These are phyloP conservation scores for Hysterium pulicare DNA, from an alignment of 2,329 filamentous ascomycete species.

Conservation along the genomic window DNA sequence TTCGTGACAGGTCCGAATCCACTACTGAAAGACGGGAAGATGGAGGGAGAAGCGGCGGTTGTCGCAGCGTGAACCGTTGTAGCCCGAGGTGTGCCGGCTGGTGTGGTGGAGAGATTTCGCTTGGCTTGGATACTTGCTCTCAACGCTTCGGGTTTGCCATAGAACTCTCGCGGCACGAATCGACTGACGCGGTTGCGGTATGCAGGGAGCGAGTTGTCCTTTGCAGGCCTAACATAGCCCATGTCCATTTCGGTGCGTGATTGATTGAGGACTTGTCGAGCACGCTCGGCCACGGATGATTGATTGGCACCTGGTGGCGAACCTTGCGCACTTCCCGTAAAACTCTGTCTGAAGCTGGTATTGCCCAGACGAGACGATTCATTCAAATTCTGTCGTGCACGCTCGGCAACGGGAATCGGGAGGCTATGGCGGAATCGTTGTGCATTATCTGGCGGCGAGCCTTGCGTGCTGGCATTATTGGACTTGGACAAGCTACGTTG, in stretches of 20 bases:
- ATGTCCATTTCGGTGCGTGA: not conserved
- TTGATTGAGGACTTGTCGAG: not conserved
- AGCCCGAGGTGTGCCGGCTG: too few relatives aligned
- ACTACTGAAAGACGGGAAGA: too few relatives aligned
- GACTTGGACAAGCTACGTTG: not conserved
- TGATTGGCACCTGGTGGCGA: not conserved
- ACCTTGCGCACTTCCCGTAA: not conserved
- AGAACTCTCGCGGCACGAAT: conserved; percentile 35
- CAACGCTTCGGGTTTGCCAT: conserved; percentile 29
- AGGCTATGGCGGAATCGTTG: not conserved
- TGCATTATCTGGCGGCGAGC: not conserved
- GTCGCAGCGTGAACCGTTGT: too few relatives aligned
- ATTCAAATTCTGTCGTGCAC: not conserved
- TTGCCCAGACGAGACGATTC: not conserved
- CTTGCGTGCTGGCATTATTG: conserved; percentile 7
- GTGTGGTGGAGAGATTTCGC: not conserved
- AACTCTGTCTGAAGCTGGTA: not conserved
- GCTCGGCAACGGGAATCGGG: too few relatives aligned
- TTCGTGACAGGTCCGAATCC: too few relatives aligned
- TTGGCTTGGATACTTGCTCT: too few relatives aligned
- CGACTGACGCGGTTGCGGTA: conserved; percentile 30
- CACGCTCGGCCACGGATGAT: not conserved
- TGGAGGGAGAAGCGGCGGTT: conserved; percentile 22
- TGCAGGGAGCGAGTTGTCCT: conserved; percentile 13
- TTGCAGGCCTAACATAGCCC: not conserved